These are phyloP conservation scores for Pythium apleroticum DNA, from an alignment of 352 stramenopile genomes.

Conservation along the genomic window DNA sequence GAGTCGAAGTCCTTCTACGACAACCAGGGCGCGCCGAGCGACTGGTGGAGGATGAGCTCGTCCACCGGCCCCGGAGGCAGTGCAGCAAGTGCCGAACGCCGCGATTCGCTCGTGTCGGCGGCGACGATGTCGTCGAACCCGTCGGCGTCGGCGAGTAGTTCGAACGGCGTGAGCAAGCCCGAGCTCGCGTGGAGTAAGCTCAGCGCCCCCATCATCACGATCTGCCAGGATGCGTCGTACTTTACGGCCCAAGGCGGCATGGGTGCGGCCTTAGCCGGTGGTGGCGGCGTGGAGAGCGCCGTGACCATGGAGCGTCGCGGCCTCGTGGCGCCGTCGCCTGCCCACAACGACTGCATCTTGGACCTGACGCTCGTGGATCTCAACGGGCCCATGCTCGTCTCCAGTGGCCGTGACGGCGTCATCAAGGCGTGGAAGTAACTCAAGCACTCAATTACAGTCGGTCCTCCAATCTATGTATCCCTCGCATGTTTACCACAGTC, in stretches of 20 bases:
- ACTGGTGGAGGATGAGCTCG: slow-evolving; percentile 85
- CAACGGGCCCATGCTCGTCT: slow-evolving; percentile 91
- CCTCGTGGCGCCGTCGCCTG: slow-evolving; percentile 79
- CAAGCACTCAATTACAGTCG: background rate
- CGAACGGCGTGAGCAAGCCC: slow-evolving; percentile 59
- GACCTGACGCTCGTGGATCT: slow-evolving; percentile 95
- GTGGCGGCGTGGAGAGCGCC: slow-evolving; percentile 63
- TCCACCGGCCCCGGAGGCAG: slow-evolving; percentile 34
- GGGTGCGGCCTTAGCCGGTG: slow-evolving; percentile 44
- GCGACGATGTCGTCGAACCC: slow-evolving; percentile 30
- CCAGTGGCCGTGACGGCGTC: slow-evolving; percentile 92
- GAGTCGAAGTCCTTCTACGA: slow-evolving; percentile 88
- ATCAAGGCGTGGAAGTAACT: slow-evolving; percentile 96
- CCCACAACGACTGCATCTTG: slow-evolving; percentile 94
- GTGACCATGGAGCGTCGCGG: slow-evolving; percentile 88
- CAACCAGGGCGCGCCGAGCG: slow-evolving; percentile 67
- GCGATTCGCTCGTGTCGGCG: slow-evolving; percentile 28
- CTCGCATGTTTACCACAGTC: background rate
- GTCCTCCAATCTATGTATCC: slow-evolving; percentile 2
- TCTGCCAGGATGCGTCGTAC: slow-evolving; percentile 83
- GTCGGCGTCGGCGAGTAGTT: slow-evolving; percentile 6
- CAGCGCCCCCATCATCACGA: slow-evolving; percentile 76
- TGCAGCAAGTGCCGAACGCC: slow-evolving; percentile 26
- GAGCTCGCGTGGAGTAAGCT: slow-evolving; percentile 89
- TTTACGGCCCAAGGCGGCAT: slow-evolving; percentile 52